These are phyloP conservation scores for Solanum boliviense DNA, from an alignment of 257 asterid genomes.

Conservation along the genomic window DNA sequence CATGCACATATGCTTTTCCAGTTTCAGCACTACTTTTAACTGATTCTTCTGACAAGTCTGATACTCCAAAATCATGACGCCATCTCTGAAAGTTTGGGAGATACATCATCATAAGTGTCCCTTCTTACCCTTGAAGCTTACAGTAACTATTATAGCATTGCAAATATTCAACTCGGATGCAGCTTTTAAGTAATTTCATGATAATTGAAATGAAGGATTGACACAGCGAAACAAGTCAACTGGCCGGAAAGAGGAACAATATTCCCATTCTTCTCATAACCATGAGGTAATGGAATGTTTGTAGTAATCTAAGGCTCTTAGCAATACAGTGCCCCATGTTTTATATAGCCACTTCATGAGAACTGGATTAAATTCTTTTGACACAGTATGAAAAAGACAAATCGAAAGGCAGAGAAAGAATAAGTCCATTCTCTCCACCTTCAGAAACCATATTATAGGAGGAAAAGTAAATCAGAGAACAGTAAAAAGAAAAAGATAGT, in stretches of 20 bases:
- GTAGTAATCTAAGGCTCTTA: neutral
- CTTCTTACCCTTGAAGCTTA: neutral
- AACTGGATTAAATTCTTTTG: neutral
- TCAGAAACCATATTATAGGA: neutral
- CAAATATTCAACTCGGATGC: neutral
- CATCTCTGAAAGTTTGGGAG: slow-evolving; percentile 39
- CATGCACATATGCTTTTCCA: slow-evolving; percentile 72
- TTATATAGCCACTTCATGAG: neutral
- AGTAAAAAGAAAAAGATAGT: neutral
- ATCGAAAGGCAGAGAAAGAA: neutral
- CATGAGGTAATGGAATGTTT: neutral
- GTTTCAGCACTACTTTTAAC: slow-evolving; percentile 39
- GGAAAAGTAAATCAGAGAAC: neutral
- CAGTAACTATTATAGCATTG: neutral
- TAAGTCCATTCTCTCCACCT: neutral
- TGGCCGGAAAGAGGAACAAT: neutral
- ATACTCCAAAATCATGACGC: slow-evolving; percentile 68
- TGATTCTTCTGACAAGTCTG: slow-evolving; percentile 63
- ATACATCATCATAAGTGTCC: neutral
- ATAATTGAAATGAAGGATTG: neutral
- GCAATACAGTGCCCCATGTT: neutral
- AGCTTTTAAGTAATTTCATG: neutral
- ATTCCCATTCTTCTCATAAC: neutral
- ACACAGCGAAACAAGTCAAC: neutral
- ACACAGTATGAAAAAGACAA: neutral